These are phyloP conservation scores for Candida khao-thaluensis DNA, from an alignment of 805 yeast genomes.

Conservation along the genomic window DNA sequence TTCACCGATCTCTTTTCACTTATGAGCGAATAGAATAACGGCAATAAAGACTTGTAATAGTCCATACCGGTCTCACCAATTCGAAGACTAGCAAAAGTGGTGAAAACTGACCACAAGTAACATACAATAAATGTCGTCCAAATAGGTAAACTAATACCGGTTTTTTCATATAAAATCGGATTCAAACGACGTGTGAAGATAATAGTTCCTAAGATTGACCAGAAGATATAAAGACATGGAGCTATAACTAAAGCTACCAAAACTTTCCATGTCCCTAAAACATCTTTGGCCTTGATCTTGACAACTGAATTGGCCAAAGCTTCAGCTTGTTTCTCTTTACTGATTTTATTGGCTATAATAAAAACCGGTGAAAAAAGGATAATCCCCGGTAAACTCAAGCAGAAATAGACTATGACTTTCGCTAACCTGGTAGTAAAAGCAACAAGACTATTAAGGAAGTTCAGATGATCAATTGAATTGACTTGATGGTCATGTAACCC, in stretches of 20 bases:
- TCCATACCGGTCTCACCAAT: slow-evolving; percentile 44
- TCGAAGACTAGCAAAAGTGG: slow-evolving; percentile 42
- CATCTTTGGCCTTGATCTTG: slow-evolving; percentile 42
- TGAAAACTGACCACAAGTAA: slow-evolving; percentile 36
- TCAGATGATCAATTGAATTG: slow-evolving; percentile 24
- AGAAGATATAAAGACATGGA: slow-evolving; percentile 39
- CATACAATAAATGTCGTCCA: slow-evolving; percentile 26
- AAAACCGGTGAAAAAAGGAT: slow-evolving; percentile 42
- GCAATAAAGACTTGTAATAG: slow-evolving; percentile 39
- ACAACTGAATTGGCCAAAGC: slow-evolving; percentile 41
- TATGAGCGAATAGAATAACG: slow-evolving; percentile 34
- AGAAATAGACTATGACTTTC: slow-evolving; percentile 28
- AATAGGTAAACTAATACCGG: slow-evolving; percentile 11
- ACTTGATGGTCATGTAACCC: slow-evolving; percentile 45
- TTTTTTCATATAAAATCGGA: background rate
- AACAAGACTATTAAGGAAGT: slow-evolving; percentile 21
- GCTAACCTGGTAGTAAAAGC: slow-evolving; percentile 27
- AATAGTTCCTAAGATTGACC: slow-evolving; percentile 33
- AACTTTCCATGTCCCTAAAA: slow-evolving; percentile 44
- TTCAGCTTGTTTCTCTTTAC: slow-evolving; percentile 34
- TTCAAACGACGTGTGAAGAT: background rate
- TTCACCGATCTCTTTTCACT: slow-evolving; percentile 26
- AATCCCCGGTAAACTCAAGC: slow-evolving; percentile 38
- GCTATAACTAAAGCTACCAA: slow-evolving; percentile 42
- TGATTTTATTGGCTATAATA: slow-evolving; percentile 32